These are phyloP conservation scores for Kuraishia piskuri DNA, from an alignment of 805 yeast species.

Conservation along the genomic window DNA sequence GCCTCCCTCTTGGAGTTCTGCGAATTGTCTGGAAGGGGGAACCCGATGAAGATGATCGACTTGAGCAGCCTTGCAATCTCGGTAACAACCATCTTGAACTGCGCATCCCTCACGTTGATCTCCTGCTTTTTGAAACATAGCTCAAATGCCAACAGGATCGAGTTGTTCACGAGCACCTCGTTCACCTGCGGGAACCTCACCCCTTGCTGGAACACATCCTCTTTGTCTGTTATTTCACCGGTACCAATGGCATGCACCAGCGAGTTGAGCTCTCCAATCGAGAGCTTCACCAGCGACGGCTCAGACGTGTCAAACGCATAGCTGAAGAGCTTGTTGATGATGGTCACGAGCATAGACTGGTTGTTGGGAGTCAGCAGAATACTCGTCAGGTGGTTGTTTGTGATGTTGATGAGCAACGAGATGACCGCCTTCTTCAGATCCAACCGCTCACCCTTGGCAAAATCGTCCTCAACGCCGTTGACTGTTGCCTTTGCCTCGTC, in stretches of 20 bases:
- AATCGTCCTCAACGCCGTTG: slow-evolving; percentile 11
- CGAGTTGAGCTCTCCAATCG: slow-evolving; percentile 61
- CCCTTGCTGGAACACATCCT: slow-evolving; percentile 43
- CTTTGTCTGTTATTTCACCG: slow-evolving; percentile 55
- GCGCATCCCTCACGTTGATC: slow-evolving; percentile 71
- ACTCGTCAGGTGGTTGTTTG: slow-evolving; percentile 73
- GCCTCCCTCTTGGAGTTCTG: slow-evolving; percentile 10
- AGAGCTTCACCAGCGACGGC: slow-evolving; percentile 54
- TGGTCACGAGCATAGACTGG: slow-evolving; percentile 45
- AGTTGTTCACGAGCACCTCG: slow-evolving; percentile 57
- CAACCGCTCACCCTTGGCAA: slow-evolving; percentile 43
- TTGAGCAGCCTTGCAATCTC: slow-evolving; percentile 69
- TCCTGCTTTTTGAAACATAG: slow-evolving; percentile 65
- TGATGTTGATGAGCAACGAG: slow-evolving; percentile 57
- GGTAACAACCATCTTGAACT: slow-evolving; percentile 55
- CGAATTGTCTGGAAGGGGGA: slow-evolving; percentile 14
- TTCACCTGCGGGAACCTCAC: slow-evolving; percentile 57
- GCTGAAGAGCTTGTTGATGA: slow-evolving; percentile 55
- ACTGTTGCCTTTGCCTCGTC: slow-evolving; percentile 5
- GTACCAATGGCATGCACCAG: slow-evolving; percentile 57
- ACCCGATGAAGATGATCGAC: slow-evolving; percentile 37
- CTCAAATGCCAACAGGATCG: slow-evolving; percentile 64
- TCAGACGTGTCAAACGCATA: slow-evolving; percentile 52
- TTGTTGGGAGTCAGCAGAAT: slow-evolving; percentile 66
- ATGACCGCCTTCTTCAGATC: slow-evolving; percentile 64